phyloP scores from a whole-genome alignment of 108 stramenopile genomes.

The Fragilariopsis cylindrus region DNA sequence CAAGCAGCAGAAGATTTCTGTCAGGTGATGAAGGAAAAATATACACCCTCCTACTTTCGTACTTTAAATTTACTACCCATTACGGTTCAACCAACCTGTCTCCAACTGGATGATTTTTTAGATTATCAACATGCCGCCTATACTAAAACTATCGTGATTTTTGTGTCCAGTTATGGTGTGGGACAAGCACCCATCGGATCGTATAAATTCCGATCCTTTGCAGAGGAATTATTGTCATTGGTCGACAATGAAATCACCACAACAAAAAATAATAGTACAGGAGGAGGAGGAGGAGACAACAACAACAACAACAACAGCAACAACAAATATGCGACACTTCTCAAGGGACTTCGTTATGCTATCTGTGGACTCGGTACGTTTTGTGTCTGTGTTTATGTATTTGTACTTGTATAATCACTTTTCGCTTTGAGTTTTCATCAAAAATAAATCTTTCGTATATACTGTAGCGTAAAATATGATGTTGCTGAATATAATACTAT shows the following conservation, averaged over 20 bases:
- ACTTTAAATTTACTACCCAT: slow-evolving; percentile 5
- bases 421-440: slow-evolving; percentile 43
- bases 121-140: slow-evolving; percentile 60
- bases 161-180: slow-evolving; percentile 75
- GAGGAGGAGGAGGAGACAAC: slow-evolving; percentile 11
- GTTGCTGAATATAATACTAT: slow-evolving; percentile 19
- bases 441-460: slow-evolving; percentile 9
- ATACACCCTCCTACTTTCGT: slow-evolving; percentile 27
- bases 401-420: too few species aligned
- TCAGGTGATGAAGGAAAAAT: slow-evolving; percentile 25
- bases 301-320: slow-evolving; percentile 3
- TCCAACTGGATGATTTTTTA: slow-evolving; percentile 85
- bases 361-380: slow-evolving; percentile 47
- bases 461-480: slow-evolving; percentile 23
- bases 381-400: not conserved
- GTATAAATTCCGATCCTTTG: slow-evolving; percentile 74
- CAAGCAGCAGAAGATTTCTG: slow-evolving; percentile 67
- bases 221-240: slow-evolving; percentile 45
- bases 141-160: slow-evolving; percentile 66
- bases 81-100: slow-evolving; percentile 39
- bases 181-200: slow-evolving; percentile 82
- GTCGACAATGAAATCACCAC: not conserved
- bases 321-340: not conserved
- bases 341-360: slow-evolving; percentile 50
- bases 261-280: not conserved